A percentile compares a stretch with the other conserved stretches of the same genome.
phyloP scores from a whole-genome alignment of 208 protist species.

The Trichomonas tenax region DNA sequence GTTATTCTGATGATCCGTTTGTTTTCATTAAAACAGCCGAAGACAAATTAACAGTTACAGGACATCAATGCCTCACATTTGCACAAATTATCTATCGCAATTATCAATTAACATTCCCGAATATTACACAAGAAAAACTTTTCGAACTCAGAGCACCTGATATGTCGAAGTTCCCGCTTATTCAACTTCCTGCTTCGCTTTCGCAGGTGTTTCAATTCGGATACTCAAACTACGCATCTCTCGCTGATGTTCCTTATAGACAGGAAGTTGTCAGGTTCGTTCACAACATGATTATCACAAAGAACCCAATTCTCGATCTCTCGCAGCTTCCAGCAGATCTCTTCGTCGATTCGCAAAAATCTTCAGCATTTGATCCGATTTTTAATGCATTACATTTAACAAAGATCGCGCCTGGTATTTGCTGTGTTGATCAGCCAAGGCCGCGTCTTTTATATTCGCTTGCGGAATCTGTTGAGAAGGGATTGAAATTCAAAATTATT shows the following conservation, averaged over 20 bases:
- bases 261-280: background rate
- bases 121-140: background rate
- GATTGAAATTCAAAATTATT: background rate
- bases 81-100: background rate
- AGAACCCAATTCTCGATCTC: background rate
- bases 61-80: background rate
- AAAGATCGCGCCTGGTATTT: background rate
- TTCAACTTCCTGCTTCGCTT: background rate
- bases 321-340: background rate
- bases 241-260: background rate
- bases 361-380: background rate
- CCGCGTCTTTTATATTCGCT: background rate
- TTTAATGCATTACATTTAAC: background rate
- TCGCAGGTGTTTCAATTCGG: background rate
- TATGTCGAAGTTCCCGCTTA: background rate
- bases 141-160: background rate
- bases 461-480: background rate
- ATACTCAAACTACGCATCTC: background rate
- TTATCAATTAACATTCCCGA: background rate
- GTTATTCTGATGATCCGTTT: background rate
- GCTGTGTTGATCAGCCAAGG: background rate
- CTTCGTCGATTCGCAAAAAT: background rate
- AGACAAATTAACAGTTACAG: background rate
- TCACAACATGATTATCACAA: background rate
- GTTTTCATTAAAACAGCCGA: background rate